Conservation (phyloP, 1,284 basidiomycete species). For the Melampsora americana region DNA sequence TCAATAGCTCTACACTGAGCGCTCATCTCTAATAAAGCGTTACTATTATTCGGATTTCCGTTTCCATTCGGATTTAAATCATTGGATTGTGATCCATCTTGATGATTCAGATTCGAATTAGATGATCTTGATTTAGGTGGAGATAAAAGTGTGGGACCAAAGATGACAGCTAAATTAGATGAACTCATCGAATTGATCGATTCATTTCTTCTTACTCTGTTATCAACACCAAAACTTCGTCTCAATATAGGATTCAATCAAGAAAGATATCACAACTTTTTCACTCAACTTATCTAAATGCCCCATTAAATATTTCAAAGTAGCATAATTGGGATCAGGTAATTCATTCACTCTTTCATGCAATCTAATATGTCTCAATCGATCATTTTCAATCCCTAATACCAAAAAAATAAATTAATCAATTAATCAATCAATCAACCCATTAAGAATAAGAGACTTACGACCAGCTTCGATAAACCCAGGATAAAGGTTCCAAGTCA, state of each 20-base stretch:
- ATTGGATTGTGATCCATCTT: slow-evolving; percentile 48
- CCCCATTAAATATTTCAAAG: slow-evolving; percentile 90
- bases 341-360: slow-evolving; percentile 97
- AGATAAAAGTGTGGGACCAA: slow-evolving; percentile 90
- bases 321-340: slow-evolving; percentile 96
- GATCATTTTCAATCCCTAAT: slow-evolving; percentile 84
- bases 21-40: slow-evolving; percentile 61
- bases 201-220: slow-evolving; percentile 43
- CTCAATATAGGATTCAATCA: no score
- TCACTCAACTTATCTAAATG: slow-evolving; percentile 73
- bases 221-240: no score
- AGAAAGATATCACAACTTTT: no score
- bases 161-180: slow-evolving; percentile 91
- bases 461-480: slow-evolving; percentile 93
- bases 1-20: slow-evolving; percentile 78
- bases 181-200: slow-evolving; percentile 83
- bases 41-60: neutral
- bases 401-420: neutral
- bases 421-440: no score
- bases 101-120: slow-evolving; percentile 9
- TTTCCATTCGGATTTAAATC: slow-evolving; percentile 51
- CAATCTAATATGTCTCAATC: slow-evolving; percentile 85
- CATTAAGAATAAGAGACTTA: slow-evolving; percentile 53
- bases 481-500: slow-evolving; percentile 79
- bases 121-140: slow-evolving; percentile 56